Evolutionary conservation across 2,329 filamentous ascomycete species (phyloP).

Genomic region (Pseudopyrenochaeta lycopersici): DNA sequence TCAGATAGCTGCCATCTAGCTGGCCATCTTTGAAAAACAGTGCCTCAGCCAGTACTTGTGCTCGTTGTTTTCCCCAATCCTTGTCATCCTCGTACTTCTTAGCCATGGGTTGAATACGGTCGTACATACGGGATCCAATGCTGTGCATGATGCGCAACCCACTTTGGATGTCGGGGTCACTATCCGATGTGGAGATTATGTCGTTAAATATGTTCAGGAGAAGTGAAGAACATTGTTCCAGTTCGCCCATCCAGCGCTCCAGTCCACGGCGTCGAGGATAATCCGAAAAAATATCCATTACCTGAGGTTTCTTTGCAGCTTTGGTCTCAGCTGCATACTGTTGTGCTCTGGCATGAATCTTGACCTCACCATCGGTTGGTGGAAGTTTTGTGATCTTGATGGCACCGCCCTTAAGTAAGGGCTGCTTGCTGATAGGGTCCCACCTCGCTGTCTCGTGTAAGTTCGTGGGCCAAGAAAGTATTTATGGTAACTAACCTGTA

Average conservation of each 20-base stretch:
- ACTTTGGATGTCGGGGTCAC: conserved; percentile 7
- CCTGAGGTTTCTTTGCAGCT: conserved; percentile 1
- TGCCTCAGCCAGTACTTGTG: conserved; percentile 2
- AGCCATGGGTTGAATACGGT: conserved; percentile 10
- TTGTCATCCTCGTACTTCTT: conserved; percentile 10
- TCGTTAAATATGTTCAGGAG: background rate
- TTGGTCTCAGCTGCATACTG: conserved; percentile 4
- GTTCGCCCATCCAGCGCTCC: conserved; percentile 8
- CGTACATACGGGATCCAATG: background rate
- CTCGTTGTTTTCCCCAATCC: conserved; percentile 2
- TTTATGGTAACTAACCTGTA: conserved; percentile 2
- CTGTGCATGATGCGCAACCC: conserved; percentile 6
- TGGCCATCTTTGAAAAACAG: conserved; percentile 3
- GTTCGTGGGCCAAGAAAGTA: background rate
- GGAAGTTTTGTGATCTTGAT: conserved; percentile 11
- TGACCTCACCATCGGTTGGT: conserved; percentile 6
- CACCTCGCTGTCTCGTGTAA: conserved; percentile 4
- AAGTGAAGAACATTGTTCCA: conserved; percentile 2
- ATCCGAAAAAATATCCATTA: background rate
- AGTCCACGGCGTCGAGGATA: conserved; percentile 2
- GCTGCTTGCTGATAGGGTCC: conserved; percentile 15
- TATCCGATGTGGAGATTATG: conserved; percentile 1
- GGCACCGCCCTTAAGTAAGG: conserved; percentile 11
- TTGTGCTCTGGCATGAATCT: conserved; percentile 7
- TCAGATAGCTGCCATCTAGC: conserved; percentile 3